Conservation (phyloP, 2,329 filamentous ascomycete genomes). For the Penicillium olsonii region DNA sequence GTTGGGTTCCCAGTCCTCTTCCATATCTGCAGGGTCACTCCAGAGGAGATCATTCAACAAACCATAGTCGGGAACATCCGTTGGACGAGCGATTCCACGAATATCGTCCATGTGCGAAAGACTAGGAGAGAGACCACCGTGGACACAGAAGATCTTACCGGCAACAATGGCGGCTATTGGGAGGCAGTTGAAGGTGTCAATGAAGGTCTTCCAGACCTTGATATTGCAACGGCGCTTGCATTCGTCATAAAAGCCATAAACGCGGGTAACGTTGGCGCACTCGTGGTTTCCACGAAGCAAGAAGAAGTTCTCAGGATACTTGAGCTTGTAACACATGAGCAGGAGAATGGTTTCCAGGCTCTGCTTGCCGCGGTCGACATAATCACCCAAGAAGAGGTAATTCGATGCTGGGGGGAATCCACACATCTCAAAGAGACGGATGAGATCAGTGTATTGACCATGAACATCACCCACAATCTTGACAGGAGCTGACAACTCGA, state of each 20-base stretch:
- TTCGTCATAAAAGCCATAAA: constrained; percentile 98
- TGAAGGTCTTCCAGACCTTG: constrained; percentile 97
- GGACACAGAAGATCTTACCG: constrained; percentile 96
- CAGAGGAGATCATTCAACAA: constrained; percentile 92
- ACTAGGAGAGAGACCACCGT: constrained; percentile 89
- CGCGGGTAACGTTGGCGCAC: constrained; percentile 91
- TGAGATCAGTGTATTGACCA: constrained; percentile 93
- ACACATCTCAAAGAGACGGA: constrained; percentile 98
- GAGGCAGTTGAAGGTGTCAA: constrained; percentile 93
- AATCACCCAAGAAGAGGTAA: constrained; percentile 92
- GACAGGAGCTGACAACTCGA: constrained; percentile 91
- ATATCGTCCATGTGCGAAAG: constrained; percentile 98
- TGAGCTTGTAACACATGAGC: constrained; percentile 93
- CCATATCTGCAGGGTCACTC: constrained; percentile 98
- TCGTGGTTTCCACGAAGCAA: constrained; percentile 92
- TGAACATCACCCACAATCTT: constrained; percentile 98
- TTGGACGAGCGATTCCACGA: constrained; percentile 89
- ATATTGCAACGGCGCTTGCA: constrained; percentile 96
- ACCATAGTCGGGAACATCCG: constrained; percentile 95
- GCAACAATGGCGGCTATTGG: constrained; percentile 96
- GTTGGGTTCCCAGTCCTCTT: constrained; percentile 96
- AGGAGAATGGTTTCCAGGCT: constrained; percentile 92
- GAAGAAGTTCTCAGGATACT: constrained; percentile 97
- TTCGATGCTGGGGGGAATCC: constrained; percentile 91
- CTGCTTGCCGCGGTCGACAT: constrained; percentile 95